Percentiles rank a stretch among this genome's conserved stretches.
Evolutionary conservation across 306 rosid species (phyloP).

Genomic region (Vigna mungo): DNA sequence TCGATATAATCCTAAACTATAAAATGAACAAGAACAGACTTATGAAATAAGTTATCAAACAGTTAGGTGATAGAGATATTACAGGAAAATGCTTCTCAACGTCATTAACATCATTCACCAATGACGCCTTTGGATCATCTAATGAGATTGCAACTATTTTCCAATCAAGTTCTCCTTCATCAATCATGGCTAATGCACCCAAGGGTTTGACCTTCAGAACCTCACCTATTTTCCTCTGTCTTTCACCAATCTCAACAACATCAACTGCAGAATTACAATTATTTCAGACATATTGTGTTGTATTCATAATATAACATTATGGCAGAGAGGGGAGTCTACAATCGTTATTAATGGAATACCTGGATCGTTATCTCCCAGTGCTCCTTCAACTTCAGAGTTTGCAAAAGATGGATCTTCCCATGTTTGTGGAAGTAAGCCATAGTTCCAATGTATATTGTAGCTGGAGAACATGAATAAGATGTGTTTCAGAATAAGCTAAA

Average conservation of each 20-base stretch:
- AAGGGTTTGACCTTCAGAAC: conserved; percentile 88
- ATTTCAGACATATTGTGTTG: conserved; percentile 1
- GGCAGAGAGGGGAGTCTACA: conserved; percentile 28
- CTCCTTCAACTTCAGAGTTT: conserved; percentile 87
- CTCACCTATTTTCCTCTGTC: conserved; percentile 74
- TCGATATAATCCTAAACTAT: conserved; percentile 1
- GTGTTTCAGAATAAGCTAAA: conserved; percentile 33
- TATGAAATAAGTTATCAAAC: conserved; percentile 7
- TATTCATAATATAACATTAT: conserved; percentile 9
- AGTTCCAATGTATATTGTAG: conserved; percentile 92
- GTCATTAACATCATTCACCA: conserved; percentile 81
- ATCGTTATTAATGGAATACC: conserved; percentile 49
- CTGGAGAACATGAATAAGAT: conserved; percentile 50
- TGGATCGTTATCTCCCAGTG: conserved; percentile 96
- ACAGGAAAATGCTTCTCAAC: conserved; percentile 98
- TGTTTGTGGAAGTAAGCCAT: conserved; percentile 95
- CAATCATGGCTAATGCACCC: conserved; percentile 98
- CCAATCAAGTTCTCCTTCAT: conserved; percentile 99
- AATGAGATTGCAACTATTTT: conserved; percentile 92
- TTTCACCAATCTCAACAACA: conserved; percentile 87
- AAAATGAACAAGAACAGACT: conserved; percentile 17
- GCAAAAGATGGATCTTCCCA: conserved; percentile 96
- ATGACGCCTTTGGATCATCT: conserved; percentile 90
- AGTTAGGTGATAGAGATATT: conserved; percentile 45
- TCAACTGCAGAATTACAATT: conserved; percentile 66